These are phyloP conservation scores for Termitomyces sp. DNA, from an alignment of 768 basidiomycete species.

Conservation along the genomic window DNA sequence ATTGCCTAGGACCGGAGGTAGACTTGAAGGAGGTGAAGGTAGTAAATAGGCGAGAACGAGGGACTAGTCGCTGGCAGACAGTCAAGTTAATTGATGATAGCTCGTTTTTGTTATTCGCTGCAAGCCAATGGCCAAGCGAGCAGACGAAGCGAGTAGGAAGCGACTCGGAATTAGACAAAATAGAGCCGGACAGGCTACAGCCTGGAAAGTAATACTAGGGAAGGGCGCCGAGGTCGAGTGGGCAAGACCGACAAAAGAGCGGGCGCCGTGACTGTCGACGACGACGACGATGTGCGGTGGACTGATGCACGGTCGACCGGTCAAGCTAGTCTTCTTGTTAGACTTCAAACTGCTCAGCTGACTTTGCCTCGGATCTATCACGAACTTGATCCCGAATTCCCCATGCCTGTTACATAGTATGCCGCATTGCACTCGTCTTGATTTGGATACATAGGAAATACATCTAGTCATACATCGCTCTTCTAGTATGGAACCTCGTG, in stretches of 20 bases:
- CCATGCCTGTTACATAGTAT: constrained; percentile 15
- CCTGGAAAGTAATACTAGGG: background rate
- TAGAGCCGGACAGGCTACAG: constrained; percentile 10
- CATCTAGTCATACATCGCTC: constrained; percentile 8
- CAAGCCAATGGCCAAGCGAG: constrained; percentile 16
- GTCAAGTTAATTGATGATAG: constrained; percentile 11
- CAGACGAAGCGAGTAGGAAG: constrained; percentile 21
- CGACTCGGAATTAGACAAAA: constrained; percentile 15
- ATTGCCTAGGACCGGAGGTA: constrained; percentile 43
- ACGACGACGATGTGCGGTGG: constrained; percentile 14
- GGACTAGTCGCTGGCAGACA: constrained; percentile 15
- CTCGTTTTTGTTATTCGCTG: constrained; percentile 19
- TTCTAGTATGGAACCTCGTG: constrained; percentile 84
- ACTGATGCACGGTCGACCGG: constrained; percentile 13
- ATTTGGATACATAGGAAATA: constrained; percentile 16
- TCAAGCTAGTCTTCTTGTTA: constrained; percentile 12
- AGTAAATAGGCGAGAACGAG: constrained; percentile 23
- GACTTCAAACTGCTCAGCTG: constrained; percentile 20
- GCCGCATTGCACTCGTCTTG: constrained; percentile 11
- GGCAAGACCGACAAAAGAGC: constrained; percentile 11
- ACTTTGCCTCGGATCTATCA: constrained; percentile 27
- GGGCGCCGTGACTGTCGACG: constrained; percentile 19
- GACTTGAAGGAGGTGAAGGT: constrained; percentile 27
- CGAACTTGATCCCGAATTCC: constrained; percentile 16
- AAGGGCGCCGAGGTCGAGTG: background rate